Evolutionary conservation across 768 basidiomycete species (phyloP).

Genomic region (Termitomyces sp.): DNA sequence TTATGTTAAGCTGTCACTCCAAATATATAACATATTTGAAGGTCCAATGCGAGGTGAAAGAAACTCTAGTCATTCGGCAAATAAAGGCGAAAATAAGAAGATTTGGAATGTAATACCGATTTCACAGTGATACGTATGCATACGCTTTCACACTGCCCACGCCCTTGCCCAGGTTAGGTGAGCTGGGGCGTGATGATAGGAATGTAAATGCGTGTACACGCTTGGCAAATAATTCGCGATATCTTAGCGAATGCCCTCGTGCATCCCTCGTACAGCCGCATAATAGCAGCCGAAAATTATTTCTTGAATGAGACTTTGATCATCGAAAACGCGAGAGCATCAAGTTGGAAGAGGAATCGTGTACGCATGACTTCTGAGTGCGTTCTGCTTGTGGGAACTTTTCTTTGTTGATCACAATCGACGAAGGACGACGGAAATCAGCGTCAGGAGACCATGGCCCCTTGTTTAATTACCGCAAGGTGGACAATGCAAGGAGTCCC

Average conservation of each 20-base stretch:
- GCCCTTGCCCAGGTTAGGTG: not conserved
- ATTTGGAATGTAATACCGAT: no score
- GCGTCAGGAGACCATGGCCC: not conserved
- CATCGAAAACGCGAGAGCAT: not conserved
- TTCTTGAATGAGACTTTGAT: not conserved
- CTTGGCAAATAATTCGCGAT: not conserved
- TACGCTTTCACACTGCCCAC: not conserved
- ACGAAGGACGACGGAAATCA: not conserved
- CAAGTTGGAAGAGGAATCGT: not conserved
- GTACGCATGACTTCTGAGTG: not conserved
- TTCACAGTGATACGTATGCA: not conserved
- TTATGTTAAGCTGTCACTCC: not conserved
- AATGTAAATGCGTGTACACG: not conserved
- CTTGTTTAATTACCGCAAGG: not conserved
- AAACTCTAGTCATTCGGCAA: not conserved
- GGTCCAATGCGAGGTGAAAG: not conserved
- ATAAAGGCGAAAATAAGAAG: not conserved
- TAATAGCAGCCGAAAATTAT: not conserved
- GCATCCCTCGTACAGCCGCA: not conserved
- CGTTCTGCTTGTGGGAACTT: not conserved
- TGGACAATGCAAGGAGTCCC: not conserved
- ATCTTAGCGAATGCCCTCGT: not conserved
- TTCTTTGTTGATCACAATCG: not conserved
- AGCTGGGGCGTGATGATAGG: not conserved
- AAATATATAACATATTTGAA: no score